phyloP scores from a whole-genome alignment of 2,329 filamentous ascomycete species.

The Claviceps monticola region DNA sequence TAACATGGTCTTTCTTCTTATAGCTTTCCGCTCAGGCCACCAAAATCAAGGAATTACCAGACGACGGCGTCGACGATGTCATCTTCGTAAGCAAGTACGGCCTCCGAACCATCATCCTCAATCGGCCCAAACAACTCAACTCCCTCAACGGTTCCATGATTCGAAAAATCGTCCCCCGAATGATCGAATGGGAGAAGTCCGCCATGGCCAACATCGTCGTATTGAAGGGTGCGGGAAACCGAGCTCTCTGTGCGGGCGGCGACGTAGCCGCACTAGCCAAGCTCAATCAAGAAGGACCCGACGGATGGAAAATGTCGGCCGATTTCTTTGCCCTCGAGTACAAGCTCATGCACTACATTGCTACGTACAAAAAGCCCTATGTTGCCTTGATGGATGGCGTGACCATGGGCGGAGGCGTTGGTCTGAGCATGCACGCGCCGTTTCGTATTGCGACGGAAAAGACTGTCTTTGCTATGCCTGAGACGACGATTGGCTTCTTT shows the following conservation, averaged over 20 bases:
- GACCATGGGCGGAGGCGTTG: conserved; percentile 96
- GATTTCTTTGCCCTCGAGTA: conserved; percentile 95
- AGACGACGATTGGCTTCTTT: conserved; percentile 97
- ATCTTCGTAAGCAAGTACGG: conserved; percentile 83
- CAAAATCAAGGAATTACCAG: conserved; percentile 40
- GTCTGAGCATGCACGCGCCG: conserved; percentile 84
- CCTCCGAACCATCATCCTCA: conserved; percentile 83
- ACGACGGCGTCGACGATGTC: conserved; percentile 78
- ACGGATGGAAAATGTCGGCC: conserved; percentile 60
- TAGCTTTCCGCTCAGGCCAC: conserved; percentile 23
- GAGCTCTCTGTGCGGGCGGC: conserved; percentile 84
- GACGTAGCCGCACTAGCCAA: conserved; percentile 71
- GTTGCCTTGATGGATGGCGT: conserved; percentile 94
- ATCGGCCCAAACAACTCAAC: conserved; percentile 84
- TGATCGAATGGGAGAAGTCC: conserved; percentile 91
- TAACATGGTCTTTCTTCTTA: neutral
- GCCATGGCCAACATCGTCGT: conserved; percentile 86
- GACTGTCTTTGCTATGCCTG: conserved; percentile 95
- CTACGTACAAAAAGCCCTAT: conserved; percentile 85
- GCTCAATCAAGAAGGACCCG: conserved; percentile 51
- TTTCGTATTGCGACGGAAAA: conserved; percentile 94
- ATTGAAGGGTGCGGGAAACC: conserved; percentile 76
- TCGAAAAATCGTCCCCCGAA: conserved; percentile 77
- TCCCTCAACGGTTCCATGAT: conserved; percentile 90
- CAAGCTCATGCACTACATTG: conserved; percentile 87